Base-by-base conservation (phyloP, 1,284 basidiomycete species). In the Apiotrichum veenhuisii region DNA sequence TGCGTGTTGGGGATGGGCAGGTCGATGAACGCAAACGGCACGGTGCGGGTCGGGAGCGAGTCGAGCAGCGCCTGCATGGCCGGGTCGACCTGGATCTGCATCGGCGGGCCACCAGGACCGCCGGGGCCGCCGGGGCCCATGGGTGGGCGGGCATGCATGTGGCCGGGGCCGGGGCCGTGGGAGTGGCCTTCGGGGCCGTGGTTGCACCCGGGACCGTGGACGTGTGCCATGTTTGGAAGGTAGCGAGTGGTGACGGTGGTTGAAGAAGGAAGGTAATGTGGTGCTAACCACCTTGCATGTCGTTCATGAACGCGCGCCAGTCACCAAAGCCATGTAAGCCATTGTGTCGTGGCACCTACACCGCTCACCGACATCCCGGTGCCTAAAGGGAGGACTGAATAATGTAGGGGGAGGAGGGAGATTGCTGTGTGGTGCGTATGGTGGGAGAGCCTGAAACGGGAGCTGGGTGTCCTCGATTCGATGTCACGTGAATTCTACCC, bases 51-150 rank as follows among this genome's bases (percentile, higher is more conserved):
- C 7, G 74, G 74, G 14, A 74, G 58, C 10, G 70, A 66, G 59
- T 75, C 73, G 52, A 75, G 72, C 17, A 75, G 63, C 18, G 61
- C 58, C 58, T 69, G 68, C 23, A 74, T 62, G 8, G 65, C 68
- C 12, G 72, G 71, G 58, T 72, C 71, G 63, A 68, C 48, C 18
- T 68, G 62, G 49, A 50, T 40, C 25, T 40, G 25, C 49, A 40
- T 38, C 23, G 50, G 64, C 4, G 53, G 62, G 1, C 38, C 33
- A 23, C 50, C 53, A 5, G 45, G 47, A 3, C 49, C 51, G 14
- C 42, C 51, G 22, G 52, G 53, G 22, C 55, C 54, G 51, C 14
- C 41, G 56, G 34, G 54, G 57, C 36, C 57, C 58, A 42, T 53
- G 53, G 34, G 50, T 27, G 40, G 52, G 55, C 20, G 38, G 48